Evolutionary conservation across 2,329 filamentous ascomycete genomes (phyloP), one percentile per base, ranked within the genome.

Genomic region (Teratosphaeria viscida): DNA sequence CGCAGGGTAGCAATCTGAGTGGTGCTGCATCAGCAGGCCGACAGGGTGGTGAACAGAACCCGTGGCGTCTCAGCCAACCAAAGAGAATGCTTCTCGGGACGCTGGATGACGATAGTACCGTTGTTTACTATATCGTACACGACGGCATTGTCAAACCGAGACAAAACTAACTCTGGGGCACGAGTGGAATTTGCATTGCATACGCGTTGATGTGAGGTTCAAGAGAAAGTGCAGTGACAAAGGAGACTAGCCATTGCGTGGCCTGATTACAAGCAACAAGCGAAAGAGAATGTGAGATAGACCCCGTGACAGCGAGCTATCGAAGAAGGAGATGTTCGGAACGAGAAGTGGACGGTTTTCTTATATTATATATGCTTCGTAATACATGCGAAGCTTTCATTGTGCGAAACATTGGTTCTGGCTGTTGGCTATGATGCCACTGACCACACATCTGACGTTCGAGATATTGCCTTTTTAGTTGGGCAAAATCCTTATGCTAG

Each of bases 91-190:
- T 92, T n/a, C 77, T 94, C 57, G 88, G 87, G 16, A 88, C 86
- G 2, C 77, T 90, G 55, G 86, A 90, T 70, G 84, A 88, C 67
- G 89, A 94, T 74, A 92, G 89, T 64, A 92, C 89, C 0, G 81
- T 94, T 19, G 87, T 90, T 49, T 94, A 92, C 74, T 94, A 94
- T 70, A 81, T 92, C 63, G 83, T 92, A 72, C 89, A 92, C 68
- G 88, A 92, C 72, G 89, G 89, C n/a, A 85, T 92, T 64, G 88
- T 92, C 57, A 94, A 92, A 77, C 89, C 89, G 27, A 80, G 89
- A 60, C 89, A 92, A 72, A 94, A 94, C 71, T 92, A 76, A 81
- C 12, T 19, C 8, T 11, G 26, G 19, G 43, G 19, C 43, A 49
- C 11, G 19, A 19, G 16, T 19, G 16, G 16, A 7, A 19, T 19